Percentiles rank a stretch among this genome's conserved stretches.
These are phyloP conservation scores for Penicillium sp. DNA, from an alignment of 2,329 filamentous ascomycete genomes.

Conservation along the genomic window DNA sequence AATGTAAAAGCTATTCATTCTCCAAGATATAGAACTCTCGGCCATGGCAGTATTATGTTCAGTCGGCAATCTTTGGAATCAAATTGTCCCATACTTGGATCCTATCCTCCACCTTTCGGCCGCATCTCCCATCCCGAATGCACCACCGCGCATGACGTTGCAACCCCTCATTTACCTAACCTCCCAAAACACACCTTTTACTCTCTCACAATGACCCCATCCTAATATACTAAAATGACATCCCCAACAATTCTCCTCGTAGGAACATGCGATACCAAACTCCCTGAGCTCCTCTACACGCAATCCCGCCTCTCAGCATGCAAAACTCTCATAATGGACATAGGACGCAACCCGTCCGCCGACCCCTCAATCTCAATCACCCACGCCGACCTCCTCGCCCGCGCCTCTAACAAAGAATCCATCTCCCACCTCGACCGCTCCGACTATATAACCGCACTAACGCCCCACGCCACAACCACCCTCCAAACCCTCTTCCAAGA, in stretches of 20 bases:
- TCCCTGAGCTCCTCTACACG: constrained; percentile 58
- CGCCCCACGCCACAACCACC: constrained; percentile 45
- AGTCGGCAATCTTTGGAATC: background rate
- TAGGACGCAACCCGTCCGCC: constrained; percentile 48
- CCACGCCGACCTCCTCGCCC: constrained; percentile 44
- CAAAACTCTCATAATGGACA: constrained; percentile 54
- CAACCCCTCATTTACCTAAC: background rate
- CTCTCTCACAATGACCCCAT: background rate
- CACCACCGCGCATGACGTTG: background rate
- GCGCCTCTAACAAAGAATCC: background rate
- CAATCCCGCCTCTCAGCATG: constrained; percentile 37
- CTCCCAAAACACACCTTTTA: background rate
- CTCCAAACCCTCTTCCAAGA: constrained; percentile 42
- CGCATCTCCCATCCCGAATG: background rate
- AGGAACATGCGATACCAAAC: constrained; percentile 66
- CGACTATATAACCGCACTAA: constrained; percentile 59
- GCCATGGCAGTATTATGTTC: background rate
- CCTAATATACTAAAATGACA: constrained; percentile 1
- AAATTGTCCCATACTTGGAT: background rate
- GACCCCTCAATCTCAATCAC: constrained; percentile 51
- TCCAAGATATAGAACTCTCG: background rate
- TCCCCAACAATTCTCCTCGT: constrained; percentile 52
- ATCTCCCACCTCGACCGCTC: constrained; percentile 46
- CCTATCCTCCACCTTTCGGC: background rate
- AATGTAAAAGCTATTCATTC: background rate